Evolutionary conservation across 257 asterid species (phyloP).

Genomic region (Ligustrum vulgare): DNA sequence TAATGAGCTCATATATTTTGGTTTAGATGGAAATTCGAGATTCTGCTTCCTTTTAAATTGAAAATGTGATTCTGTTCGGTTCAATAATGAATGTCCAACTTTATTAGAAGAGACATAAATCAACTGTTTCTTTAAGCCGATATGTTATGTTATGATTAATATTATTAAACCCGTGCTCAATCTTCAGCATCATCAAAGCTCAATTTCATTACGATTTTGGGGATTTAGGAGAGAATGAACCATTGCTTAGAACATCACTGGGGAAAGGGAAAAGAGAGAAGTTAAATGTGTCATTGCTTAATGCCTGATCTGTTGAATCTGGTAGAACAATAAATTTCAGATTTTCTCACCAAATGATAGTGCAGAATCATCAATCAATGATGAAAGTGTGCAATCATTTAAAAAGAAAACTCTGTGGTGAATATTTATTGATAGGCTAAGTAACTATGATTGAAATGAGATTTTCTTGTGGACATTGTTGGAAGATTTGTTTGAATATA

Average conservation of each 20-base stretch:
- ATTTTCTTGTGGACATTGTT: neutral
- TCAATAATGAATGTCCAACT: neutral
- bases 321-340: neutral
- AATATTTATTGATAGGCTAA: neutral
- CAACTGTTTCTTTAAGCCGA: neutral
- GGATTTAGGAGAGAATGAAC: neutral
- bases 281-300: neutral
- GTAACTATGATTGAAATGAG: neutral
- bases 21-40: neutral
- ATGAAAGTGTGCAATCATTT: neutral
- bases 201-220: neutral
- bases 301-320: neutral
- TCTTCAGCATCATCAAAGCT: neutral
- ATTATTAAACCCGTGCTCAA: conserved; percentile 2
- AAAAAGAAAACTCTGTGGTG: neutral
- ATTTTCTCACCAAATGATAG: neutral
- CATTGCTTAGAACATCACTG: neutral
- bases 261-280: neutral
- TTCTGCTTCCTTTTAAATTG: neutral
- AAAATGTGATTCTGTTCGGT: neutral
- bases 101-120: neutral
- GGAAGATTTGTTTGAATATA: neutral
- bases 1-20: neutral
- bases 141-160: neutral
- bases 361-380: neutral